Evolutionary conservation across 192 early-diverging fungal genomes (phyloP).

Genomic region (Kappamyces sp.): DNA sequence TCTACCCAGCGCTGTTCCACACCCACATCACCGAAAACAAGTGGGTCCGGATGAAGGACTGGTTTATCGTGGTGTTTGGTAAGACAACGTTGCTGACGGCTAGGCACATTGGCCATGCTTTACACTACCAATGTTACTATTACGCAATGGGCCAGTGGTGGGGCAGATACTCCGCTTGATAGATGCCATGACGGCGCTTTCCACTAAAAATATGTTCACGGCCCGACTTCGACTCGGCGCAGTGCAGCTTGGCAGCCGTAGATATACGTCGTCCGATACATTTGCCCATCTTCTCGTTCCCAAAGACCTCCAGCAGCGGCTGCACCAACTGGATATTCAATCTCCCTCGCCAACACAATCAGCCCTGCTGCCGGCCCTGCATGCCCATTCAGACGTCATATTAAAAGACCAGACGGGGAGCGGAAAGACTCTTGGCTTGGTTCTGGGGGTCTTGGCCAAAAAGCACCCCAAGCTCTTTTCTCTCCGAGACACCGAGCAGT

Average conservation of each 20-base stretch:
- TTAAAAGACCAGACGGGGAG: constrained; percentile 41
- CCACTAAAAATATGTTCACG: too few species aligned
- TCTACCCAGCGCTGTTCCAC: constrained; percentile 86
- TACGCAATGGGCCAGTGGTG: constrained; percentile 49
- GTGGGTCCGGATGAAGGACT: constrained; percentile 45
- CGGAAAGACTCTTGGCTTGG: constrained; percentile 40
- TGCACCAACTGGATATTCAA: not conserved
- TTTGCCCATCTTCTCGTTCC: not conserved
- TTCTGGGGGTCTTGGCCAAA: constrained; percentile 32
- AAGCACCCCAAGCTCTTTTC: constrained; percentile 6
- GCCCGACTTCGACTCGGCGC: too few species aligned
- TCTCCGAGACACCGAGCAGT: constrained; percentile 3
- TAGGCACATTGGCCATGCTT: constrained; percentile 50
- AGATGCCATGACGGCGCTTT: constrained; percentile 21
- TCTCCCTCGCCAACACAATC: constrained; percentile 22
- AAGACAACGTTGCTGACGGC: too few species aligned
- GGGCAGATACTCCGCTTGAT: constrained; percentile 41
- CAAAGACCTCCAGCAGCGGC: not conserved
- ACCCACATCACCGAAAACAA: constrained; percentile 33
- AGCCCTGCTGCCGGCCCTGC: constrained; percentile 30
- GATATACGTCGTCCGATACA: too few species aligned
- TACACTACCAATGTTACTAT: constrained; percentile 81
- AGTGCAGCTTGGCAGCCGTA: too few species aligned
- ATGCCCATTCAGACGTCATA: constrained; percentile 31
- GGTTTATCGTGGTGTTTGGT: constrained; percentile 62